Conservation (phyloP, 2,329 filamentous ascomycete species). For the Elsinoe perseae region DNA sequence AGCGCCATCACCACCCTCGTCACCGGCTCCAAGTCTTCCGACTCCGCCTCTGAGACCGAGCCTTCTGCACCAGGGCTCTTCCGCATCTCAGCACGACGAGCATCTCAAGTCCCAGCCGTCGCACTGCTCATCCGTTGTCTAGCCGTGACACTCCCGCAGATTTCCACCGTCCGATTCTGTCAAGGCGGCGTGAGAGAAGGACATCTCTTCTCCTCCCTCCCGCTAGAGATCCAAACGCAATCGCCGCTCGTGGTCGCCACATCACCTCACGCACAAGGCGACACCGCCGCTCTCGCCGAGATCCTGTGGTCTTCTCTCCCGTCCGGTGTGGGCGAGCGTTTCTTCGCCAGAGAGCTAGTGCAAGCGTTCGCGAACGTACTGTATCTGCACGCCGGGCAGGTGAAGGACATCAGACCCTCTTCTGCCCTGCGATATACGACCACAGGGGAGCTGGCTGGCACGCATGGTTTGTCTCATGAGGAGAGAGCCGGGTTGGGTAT, state of each 20-base stretch:
- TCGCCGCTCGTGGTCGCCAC: constrained; percentile 61
- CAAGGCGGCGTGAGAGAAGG: constrained; percentile 84
- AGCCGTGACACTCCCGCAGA: constrained; percentile 58
- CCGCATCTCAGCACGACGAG: constrained; percentile 71
- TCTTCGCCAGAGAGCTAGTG: constrained; percentile 42
- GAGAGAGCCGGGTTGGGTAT: constrained; percentile 64
- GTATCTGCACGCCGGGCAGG: constrained; percentile 39
- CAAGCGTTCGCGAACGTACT: constrained; percentile 53
- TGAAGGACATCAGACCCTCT: constrained; percentile 48
- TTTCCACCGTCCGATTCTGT: constrained; percentile 72
- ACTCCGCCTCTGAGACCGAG: neutral
- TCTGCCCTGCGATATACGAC: constrained; percentile 66
- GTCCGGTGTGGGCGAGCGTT: constrained; percentile 10
- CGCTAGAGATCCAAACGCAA: constrained; percentile 50
- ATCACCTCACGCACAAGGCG: constrained; percentile 37
- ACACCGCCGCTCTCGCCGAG: constrained; percentile 39
- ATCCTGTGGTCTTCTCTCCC: constrained; percentile 46
- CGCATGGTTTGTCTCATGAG: constrained; percentile 67
- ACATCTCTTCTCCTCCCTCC: constrained; percentile 64
- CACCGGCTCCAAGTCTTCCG: constrained; percentile 17
- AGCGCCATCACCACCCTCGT: constrained; percentile 38
- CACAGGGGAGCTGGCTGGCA: constrained; percentile 56
- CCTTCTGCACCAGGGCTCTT: constrained; percentile 40
- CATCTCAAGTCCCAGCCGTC: constrained; percentile 76
- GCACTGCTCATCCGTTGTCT: constrained; percentile 72